These are phyloP conservation scores for Krasilnikovozyma curviuscula DNA, from an alignment of 768 basidiomycete species.

Conservation along the genomic window DNA sequence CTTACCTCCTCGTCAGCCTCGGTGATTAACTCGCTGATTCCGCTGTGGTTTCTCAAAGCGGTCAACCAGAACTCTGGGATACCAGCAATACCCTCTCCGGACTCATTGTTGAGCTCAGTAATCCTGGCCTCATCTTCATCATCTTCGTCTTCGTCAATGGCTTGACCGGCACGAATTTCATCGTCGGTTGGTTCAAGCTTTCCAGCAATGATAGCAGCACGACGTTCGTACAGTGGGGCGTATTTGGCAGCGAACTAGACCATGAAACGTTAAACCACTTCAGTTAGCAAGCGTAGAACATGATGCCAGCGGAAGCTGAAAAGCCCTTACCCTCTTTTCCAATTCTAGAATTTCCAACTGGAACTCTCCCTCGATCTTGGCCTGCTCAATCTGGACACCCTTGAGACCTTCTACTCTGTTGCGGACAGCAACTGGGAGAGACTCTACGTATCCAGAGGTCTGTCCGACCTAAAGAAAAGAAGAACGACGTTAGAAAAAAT, in stretches of 20 bases:
- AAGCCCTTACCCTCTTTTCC: conserved; percentile 64
- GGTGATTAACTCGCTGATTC: conserved; percentile 69
- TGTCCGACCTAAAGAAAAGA: too few species aligned
- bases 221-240: conserved; percentile 65
- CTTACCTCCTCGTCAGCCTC: conserved; percentile 54
- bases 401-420: conserved; percentile 76
- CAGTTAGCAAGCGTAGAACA: not conserved
- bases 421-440: conserved; percentile 59
- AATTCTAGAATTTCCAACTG: conserved; percentile 87
- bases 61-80: conserved; percentile 99
- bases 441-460: conserved; percentile 88
- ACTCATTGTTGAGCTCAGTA: conserved; percentile 19
- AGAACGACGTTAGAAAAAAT: too few species aligned
- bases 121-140: conserved; percentile 31
- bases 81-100: conserved; percentile 26
- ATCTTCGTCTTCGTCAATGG: conserved; percentile 47
- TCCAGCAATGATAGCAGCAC: conserved; percentile 65
- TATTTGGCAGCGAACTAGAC: conserved; percentile 30
- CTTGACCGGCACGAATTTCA: conserved; percentile 65
- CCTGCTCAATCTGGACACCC: conserved; percentile 80
- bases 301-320: not conserved
- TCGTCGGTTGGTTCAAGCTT: conserved; percentile 48
- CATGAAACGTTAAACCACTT: not conserved
- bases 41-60: conserved; percentile 75
- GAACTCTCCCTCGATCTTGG: conserved; percentile 77